Evolutionary conservation across 192 early-diverging fungal genomes (phyloP).

Genomic region (Rhizophagus sp.): DNA sequence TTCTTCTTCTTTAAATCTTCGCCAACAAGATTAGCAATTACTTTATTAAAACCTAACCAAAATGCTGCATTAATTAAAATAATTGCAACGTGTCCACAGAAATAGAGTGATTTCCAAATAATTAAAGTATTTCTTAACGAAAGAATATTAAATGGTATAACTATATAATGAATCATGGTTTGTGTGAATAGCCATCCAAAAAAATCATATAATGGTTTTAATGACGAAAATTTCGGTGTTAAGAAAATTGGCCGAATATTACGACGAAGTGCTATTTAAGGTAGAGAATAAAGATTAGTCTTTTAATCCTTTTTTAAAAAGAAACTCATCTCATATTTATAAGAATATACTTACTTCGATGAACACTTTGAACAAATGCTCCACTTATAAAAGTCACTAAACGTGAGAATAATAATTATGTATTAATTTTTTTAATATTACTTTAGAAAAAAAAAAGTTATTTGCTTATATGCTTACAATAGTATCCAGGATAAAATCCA

Average conservation of each 20-base stretch:
- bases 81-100: constrained; percentile 59
- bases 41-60: neutral
- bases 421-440: no score
- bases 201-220: constrained; percentile 67
- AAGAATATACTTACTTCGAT: constrained; percentile 36
- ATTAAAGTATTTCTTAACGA: constrained; percentile 51
- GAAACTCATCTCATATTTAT: constrained; percentile 37
- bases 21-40: neutral
- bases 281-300: neutral
- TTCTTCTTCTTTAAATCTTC: neutral
- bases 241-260: constrained; percentile 63
- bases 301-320: constrained; percentile 3
- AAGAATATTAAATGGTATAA: constrained; percentile 71
- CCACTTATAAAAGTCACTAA: constrained; percentile 64
- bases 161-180: constrained; percentile 65
- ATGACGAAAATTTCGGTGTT: constrained; percentile 32
- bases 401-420: neutral
- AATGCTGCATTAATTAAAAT: constrained; percentile 28
- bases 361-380: constrained; percentile 57
- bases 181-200: constrained; percentile 70
- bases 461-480: constrained; percentile 49
- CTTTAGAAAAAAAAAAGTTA: no score
- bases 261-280: constrained; percentile 52
- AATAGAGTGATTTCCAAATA: constrained; percentile 66
- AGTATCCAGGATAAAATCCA: constrained; percentile 90